Evolutionary conservation across 108 stramenopile species (phyloP), one percentile per base, ranked within the genome.

Genomic region (Mediolabrus comicus): DNA sequence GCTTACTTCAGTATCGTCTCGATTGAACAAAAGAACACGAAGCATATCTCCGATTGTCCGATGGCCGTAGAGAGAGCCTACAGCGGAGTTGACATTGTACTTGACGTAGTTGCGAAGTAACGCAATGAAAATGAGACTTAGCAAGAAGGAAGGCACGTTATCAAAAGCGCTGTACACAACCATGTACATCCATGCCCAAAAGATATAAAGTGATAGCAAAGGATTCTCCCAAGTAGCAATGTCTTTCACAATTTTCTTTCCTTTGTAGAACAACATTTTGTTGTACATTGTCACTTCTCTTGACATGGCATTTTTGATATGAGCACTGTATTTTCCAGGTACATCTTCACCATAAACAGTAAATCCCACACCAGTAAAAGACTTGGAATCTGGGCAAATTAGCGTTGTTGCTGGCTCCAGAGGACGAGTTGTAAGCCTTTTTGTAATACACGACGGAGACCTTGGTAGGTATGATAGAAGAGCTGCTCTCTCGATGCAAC

Each of bases 111-210:
- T 81, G 24, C 74, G 52, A 16, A 84, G 54, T 49, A 88, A 58
- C 22, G 71, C 49, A 3, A 84, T 39, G 12, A 81, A 24, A 38
- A 88, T 11, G 24, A 80, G 76, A 10, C 54, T 54, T 14, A 85
- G 31, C 5, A 79, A 29, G 59, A 85, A 83, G 1, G 57, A 67
- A 31, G 84, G 83, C 12, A 82, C 77, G 19, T 79, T 38, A 1
- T 62, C 62, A 13, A 85, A 51, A 9, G 80, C 65, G 26, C 72
- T 75, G 19, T 27, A 35, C 26, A 74, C 68, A 39, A 82, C 64
- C 39, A 80, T 62, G 30, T 88, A 83, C 84, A 88, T 88, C 84
- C 84, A 88, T 22, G 79, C 53, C 4, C 38, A 59, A 43, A 88
- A 88, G 28, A 83, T 53, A 49, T 73, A 79, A 1, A 41, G 31